phyloP scores from a whole-genome alignment of 2,329 filamentous ascomycete genomes.

The Arachnopeziza araneosa region DNA sequence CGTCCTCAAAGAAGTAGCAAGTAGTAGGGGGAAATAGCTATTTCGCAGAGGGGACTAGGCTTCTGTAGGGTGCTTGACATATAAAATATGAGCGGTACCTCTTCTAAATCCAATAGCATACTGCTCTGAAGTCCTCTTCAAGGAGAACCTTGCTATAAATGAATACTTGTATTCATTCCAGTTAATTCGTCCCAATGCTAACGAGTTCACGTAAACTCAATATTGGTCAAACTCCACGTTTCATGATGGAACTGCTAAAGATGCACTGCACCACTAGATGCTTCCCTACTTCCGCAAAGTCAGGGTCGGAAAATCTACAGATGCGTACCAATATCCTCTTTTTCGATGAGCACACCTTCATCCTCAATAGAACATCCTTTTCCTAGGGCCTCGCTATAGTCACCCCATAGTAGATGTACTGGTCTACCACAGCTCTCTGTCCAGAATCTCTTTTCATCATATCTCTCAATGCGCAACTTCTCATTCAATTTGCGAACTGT shows the following conservation, averaged over 20 bases:
- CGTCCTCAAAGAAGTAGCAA: no score
- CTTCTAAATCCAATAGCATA: background rate
- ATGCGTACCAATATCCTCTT: constrained; percentile 16
- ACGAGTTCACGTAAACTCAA: background rate
- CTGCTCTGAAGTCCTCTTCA: background rate
- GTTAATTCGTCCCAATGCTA: background rate
- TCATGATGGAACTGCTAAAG: background rate
- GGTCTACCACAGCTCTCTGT: constrained; percentile 57
- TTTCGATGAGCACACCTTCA: constrained; percentile 28
- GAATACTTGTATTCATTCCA: background rate
- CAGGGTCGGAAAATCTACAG: background rate
- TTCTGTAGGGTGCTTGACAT: background rate
- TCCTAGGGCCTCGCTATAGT: constrained; percentile 51
- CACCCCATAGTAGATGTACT: constrained; percentile 66
- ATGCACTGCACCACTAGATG: background rate
- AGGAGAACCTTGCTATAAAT: background rate
- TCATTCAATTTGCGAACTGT: constrained; percentile 62
- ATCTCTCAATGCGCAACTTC: constrained; percentile 54
- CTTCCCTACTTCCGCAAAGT: background rate
- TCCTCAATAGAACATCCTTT: constrained; percentile 25
- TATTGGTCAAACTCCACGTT: background rate
- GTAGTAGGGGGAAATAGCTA: no score
- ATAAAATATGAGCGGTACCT: background rate
- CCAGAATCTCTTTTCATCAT: constrained; percentile 65
- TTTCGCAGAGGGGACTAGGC: no score